Base-by-base conservation (phyloP, 2,329 filamentous ascomycete species). In the Clonostachys rosea region DNA sequence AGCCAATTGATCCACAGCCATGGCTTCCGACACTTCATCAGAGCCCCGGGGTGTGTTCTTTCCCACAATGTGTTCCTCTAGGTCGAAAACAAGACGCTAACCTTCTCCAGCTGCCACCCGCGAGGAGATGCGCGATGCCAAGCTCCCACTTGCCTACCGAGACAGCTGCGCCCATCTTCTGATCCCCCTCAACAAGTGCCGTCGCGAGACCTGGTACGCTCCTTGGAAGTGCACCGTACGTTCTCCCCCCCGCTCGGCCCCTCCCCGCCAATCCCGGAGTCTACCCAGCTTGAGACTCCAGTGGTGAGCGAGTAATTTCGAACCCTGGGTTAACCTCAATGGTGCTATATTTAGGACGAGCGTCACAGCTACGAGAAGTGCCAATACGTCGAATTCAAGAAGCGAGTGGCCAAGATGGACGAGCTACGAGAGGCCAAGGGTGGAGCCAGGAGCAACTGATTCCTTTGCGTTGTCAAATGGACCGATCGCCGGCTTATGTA, bases 311-410 rank as follows among this genome's bases (percentile, higher is more conserved):
- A 18, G 37, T n/a, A 40, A 30, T 1, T n/a, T n/a, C 37, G 17
- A 40, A 40, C 12, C 37, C 37, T n/a, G 17, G 11, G 37, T 12
- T n/a, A 13, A 40, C n/a, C n/a, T 40, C n/a, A 40, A 40, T 40
- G 24, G 24, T 30, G 24, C 24, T 30, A 30, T 30, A 30, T 30
- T 50, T 64, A 97, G 94, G 84, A 91, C 68, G 94, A 99, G 78
- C 81, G 94, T 76, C 94, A 99, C 74, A 87, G 85, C 63, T 99
- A 99, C 78, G 94, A 99, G 69, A 97, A 97, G 71, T 99, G 94
- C 82, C 94, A 99, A 65, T 99, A 99, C 72, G 88, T 88, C 55
- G 94, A 97, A 69, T 99, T 99, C 79, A 96, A 96, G 84, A 90
- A 92, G 80, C 85, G 94, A 49, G 94, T 99, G 55, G 89, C 87